phyloP scores from a whole-genome alignment of 257 asterid species.

The Striga asiatica region DNA sequence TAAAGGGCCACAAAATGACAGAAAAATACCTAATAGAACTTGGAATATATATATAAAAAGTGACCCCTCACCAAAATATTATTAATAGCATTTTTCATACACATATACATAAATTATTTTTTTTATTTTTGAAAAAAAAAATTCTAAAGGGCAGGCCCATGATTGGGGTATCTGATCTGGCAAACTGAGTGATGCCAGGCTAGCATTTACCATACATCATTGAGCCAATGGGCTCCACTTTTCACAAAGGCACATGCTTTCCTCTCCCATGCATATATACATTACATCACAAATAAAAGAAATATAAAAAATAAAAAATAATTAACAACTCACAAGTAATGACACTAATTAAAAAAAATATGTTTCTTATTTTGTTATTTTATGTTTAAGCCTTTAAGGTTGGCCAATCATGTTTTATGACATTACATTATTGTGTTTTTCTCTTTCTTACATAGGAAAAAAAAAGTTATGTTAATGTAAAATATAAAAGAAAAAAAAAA shows the following conservation, averaged over 20 bases:
- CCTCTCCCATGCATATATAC: slow-evolving; percentile 33
- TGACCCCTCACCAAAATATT: slow-evolving; percentile 11
- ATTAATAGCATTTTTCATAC: no score
- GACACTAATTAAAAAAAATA: not conserved
- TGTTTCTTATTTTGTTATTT: slow-evolving; percentile 28
- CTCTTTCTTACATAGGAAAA: no score
- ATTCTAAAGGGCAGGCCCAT: slow-evolving; percentile 13
- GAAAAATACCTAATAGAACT: not conserved
- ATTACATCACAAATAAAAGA: not conserved
- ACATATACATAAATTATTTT: not conserved
- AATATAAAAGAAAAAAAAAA: no score
- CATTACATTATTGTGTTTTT: no score
- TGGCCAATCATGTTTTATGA: slow-evolving; percentile 18
- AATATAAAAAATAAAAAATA: not conserved
- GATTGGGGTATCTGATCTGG: slow-evolving; percentile 78
- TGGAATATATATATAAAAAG: not conserved
- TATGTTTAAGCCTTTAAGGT: slow-evolving; percentile 21
- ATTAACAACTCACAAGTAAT: not conserved
- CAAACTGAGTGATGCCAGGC: slow-evolving; percentile 82
- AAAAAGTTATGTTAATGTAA: no score
- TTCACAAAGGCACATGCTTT: slow-evolving; percentile 56
- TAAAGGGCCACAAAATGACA: slow-evolving; percentile 36
- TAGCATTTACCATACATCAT: slow-evolving; percentile 64
- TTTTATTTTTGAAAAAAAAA: not conserved
- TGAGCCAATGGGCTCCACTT: slow-evolving; percentile 42